Evolutionary conservation across 805 yeast genomes (phyloP), one percentile per base, ranked within the genome.

Genomic region (Candida railenensis): DNA sequence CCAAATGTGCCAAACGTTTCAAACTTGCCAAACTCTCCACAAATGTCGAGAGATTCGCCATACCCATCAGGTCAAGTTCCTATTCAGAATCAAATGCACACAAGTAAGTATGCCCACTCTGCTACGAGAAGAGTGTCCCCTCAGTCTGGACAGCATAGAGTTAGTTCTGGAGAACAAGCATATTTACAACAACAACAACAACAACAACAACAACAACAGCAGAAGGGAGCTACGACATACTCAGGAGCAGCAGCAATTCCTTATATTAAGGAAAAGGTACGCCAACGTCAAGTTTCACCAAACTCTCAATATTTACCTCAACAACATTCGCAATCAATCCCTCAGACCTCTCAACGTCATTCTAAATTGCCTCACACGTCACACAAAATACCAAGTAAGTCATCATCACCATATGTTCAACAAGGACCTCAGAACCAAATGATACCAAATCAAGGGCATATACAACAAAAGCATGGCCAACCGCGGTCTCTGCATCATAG

Each of bases 31-130:
- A 25, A 11, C 30, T 18, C 39, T 11, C 21, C 39, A 4, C 30
- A 22, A 12, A 40, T 11, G 8, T 30, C 40, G 18, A 47, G 47
- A n/a, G 59, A 57, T 19, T 58, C 64, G 7, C 65, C 65, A 3
- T 61, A 61, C 45, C 56, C 56, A 0, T 47, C 55, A 3, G 36
- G 48, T 5, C 45, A 46, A 7, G 34, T 21, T 3, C 28, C 53
- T 5, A 22, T 50, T 25, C 48, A 56, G 14, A 33, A 44, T 40
- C 48, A 50, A 37, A 40, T 52, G 34, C 25, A 47, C 39, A 12
- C 47, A 43, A 25, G 22, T 21, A 16, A 48, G 45, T 2, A 25
- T 48, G 30, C 33, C 19, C 19, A 16, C 8, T 9, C 21, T 5
- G 21, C 22, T 36, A 15, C 39, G 12, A 36, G 39, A 36, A 36